Evolutionary conservation across 2,329 filamentous ascomycete species (phyloP), one percentile per base, ranked within the genome.

Genomic region (Lasiodiplodia theobromae): DNA sequence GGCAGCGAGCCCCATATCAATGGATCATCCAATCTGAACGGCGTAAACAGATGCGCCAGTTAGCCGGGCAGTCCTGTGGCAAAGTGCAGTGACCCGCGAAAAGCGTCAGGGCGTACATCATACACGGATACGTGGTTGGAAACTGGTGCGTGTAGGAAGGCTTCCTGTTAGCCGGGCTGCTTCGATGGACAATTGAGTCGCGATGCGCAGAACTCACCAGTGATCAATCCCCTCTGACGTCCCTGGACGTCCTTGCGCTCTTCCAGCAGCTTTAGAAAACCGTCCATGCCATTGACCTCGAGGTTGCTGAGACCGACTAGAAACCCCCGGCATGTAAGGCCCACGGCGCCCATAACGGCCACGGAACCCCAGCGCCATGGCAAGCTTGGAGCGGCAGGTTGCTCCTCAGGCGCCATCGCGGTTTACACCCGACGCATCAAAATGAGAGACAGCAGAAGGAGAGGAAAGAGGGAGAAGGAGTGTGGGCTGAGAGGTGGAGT

Each of bases 1-100:
- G 96, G 96, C 4, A 99, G 83, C 44, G 93, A 88, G 21, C 95
- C 96, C 95, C 95, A 99, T 73, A 97, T 89, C 69, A 98, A 82
- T 31, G 96, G 96, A 82, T 99, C 96, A 81, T 99, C 96, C 74
- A 98, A 83, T 69, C 95, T 97, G 38, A 44, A 57, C 12, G 40
- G 40, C 18, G 38, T 8, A 12, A 65, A 78, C 72, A 72, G 56
- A 51, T 64, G 64, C 70, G 68, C 73, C 67, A 71, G 66, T 44
- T 67, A 67, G 65, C 44, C 16, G 37, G 31, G 18, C 51, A 49
- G 31, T 58, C 18, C 51, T 52, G 66, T 54, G 51, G 14, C 21
- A 3, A 34, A 5, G 47, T 34, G 40, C 31, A 18, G 31, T 44
- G 23, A 34, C 23, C 21, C 58, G 58, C 58, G 64, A 52, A 53